Evolutionary conservation across 2,329 filamentous ascomycete species (phyloP).

Genomic region (Neocucurbitaria cava): DNA sequence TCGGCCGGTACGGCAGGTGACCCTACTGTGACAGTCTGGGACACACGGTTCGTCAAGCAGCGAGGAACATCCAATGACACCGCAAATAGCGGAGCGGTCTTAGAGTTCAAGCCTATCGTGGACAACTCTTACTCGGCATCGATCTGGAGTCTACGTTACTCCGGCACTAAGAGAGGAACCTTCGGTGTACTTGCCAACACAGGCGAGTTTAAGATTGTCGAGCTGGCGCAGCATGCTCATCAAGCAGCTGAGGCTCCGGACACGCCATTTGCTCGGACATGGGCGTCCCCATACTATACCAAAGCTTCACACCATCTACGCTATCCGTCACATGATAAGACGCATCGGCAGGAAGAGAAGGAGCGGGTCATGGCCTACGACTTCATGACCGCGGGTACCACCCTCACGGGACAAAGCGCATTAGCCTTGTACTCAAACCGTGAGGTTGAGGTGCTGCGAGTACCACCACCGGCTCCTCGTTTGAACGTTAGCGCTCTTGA

Average conservation of each 20-base stretch:
- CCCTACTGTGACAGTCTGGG: conserved; percentile 79
- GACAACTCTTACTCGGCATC: conserved; percentile 57
- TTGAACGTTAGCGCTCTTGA: conserved; percentile 54
- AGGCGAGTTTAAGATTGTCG: conserved; percentile 65
- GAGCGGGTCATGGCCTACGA: conserved; percentile 66
- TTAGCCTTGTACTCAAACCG: conserved; percentile 62
- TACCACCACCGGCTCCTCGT: conserved; percentile 52
- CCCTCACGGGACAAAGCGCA: conserved; percentile 57
- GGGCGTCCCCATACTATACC: conserved; percentile 54
- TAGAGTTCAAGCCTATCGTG: conserved; percentile 65
- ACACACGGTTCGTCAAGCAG: conserved; percentile 64
- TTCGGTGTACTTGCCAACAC: conserved; percentile 66
- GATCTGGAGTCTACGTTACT: conserved; percentile 70
- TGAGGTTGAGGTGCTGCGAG: conserved; percentile 57
- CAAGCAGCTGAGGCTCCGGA: conserved; percentile 30
- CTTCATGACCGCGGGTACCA: conserved; percentile 59
- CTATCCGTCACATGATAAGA: conserved; percentile 55
- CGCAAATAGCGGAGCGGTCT: conserved; percentile 61
- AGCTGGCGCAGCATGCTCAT: conserved; percentile 60
- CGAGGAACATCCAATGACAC: conserved; percentile 51
- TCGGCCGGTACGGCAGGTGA: conserved; percentile 76
- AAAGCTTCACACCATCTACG: conserved; percentile 52
- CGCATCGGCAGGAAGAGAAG: conserved; percentile 53
- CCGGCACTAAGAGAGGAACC: conserved; percentile 63
- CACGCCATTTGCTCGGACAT: conserved; percentile 37